Base-by-base conservation (phyloP, 805 yeast species). In the Candida awuae region DNA sequence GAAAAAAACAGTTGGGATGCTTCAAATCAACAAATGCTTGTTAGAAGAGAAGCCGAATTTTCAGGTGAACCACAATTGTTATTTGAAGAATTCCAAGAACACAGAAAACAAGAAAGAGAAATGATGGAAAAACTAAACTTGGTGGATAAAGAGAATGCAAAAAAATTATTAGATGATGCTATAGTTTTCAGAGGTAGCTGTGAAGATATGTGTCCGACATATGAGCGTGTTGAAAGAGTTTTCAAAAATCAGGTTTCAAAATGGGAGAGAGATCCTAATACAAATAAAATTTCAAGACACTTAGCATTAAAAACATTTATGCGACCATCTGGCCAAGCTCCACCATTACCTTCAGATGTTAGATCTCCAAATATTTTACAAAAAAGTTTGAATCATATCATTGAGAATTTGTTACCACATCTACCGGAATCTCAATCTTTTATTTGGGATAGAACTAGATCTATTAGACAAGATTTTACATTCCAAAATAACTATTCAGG, bases 291-390 rank as follows among this genome's bases (percentile, higher is more conserved):
- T 6, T 69, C 84, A 1, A 57, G 73, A 21, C 53, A 53, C 0
- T 64, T 67, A 32, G 95, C 97, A 0, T 73, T 92, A 6, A 92
- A 92, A 60, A 94, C 95, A 2, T 92, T 92, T 55, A 83, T 94
- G 17, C 69, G 99, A 50, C 97, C 99, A 0, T 97, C 97, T 1
- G 98, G 97, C 6, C 96, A 92, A 50, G 95, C 96, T 1, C 97
- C 97, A 2, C 94, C 97, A 3, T 65, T 92, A 42, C 99, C 98
- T 0, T 86, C 97, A 1, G 98, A 92, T 57, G 99, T 92, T 4
- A 70, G 99, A 44, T 95, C 98, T 1, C 98, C 99, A 0, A 72
- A 70, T 39, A 66, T 88, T 1, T 61, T 92, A 30, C 70, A 69
- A 10, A 52, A 66, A 26, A 80, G 97, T 0, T 61, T 92, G 43